Conservation (phyloP, 768 basidiomycete species). For the Kwoniella mangroviensis region DNA sequence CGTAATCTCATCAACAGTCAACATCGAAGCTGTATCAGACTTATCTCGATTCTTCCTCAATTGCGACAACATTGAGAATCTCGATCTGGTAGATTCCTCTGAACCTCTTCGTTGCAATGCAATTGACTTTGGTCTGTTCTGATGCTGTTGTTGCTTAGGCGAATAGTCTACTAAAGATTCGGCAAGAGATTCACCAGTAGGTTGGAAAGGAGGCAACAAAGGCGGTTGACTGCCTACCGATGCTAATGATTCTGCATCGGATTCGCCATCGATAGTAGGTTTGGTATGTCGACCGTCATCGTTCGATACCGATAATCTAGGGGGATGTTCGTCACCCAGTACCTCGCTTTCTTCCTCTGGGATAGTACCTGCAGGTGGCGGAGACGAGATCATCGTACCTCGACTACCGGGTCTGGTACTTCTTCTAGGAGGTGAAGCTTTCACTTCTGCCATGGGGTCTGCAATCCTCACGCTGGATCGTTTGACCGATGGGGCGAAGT, state of each 20-base stretch:
- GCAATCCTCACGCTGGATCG: slow-evolving; percentile 8
- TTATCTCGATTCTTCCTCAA: slow-evolving; percentile 63
- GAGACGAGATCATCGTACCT: slow-evolving; percentile 27
- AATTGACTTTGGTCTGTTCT: slow-evolving; percentile 61
- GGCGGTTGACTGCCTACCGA: slow-evolving; percentile 45
- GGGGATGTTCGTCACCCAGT: slow-evolving; percentile 29
- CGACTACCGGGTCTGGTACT: slow-evolving; percentile 33
- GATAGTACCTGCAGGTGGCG: slow-evolving; percentile 46
- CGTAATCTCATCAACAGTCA: slow-evolving; percentile 98
- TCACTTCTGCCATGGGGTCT: slow-evolving; percentile 17
- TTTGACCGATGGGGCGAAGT: slow-evolving; percentile 16
- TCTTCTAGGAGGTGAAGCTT: slow-evolving; percentile 36
- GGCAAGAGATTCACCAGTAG: slow-evolving; percentile 70
- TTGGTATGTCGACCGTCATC: slow-evolving; percentile 39
- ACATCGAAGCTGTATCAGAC: slow-evolving; percentile 84
- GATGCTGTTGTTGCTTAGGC: slow-evolving; percentile 12
- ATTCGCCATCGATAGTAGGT: slow-evolving; percentile 46
- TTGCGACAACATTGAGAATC: slow-evolving; percentile 65
- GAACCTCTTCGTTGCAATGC: slow-evolving; percentile 44
- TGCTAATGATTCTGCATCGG: slow-evolving; percentile 27
- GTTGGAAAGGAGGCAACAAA: slow-evolving; percentile 54
- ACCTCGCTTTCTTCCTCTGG: slow-evolving; percentile 46
- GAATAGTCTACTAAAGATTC: slow-evolving; percentile 65
- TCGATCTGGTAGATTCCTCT: slow-evolving; percentile 58
- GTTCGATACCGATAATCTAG: slow-evolving; percentile 51